These are phyloP conservation scores for Talaromyces sp. DNA, from an alignment of 2,329 filamentous ascomycete species.

Conservation along the genomic window DNA sequence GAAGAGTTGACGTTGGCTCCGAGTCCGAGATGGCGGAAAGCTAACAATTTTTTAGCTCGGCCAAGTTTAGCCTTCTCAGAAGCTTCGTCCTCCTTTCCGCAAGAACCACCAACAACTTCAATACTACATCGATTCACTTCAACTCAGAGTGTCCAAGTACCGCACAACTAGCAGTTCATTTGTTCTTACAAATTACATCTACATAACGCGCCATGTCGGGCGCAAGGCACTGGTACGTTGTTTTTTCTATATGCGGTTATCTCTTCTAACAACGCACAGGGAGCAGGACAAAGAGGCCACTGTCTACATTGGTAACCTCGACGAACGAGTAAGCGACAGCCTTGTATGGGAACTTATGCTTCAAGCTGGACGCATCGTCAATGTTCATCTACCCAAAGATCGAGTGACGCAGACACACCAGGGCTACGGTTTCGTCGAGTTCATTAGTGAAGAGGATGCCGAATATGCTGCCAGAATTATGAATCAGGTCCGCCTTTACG, in stretches of 20 bases:
- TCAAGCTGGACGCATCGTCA: constrained; percentile 93
- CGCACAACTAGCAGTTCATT: neutral
- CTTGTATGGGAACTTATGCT: constrained; percentile 98
- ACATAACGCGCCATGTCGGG: constrained; percentile 53
- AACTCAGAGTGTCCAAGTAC: too few relatives aligned
- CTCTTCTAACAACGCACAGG: constrained; percentile 47
- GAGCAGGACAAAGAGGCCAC: constrained; percentile 98
- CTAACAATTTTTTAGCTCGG: constrained; percentile 16
- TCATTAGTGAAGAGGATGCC: constrained; percentile 88
- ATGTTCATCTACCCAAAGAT: constrained; percentile 97
- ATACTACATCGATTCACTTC: neutral
- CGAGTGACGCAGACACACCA: constrained; percentile 95
- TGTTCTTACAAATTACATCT: neutral
- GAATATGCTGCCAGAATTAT: constrained; percentile 96
- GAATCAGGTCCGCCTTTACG: constrained; percentile 90
- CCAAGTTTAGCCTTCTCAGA: constrained; percentile 7
- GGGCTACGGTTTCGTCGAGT: constrained; percentile 98
- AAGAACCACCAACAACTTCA: neutral
- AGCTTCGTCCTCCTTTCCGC: neutral
- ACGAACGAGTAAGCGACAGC: constrained; percentile 87
- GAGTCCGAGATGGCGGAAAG: constrained; percentile 11
- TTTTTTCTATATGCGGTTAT: neutral
- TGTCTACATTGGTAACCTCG: constrained; percentile 96
- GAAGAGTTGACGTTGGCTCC: constrained; percentile 20
- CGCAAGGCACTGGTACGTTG: constrained; percentile 66